Evolutionary conservation across 768 basidiomycete genomes (phyloP).

Genomic region (Sporobolomyces roseus): DNA sequence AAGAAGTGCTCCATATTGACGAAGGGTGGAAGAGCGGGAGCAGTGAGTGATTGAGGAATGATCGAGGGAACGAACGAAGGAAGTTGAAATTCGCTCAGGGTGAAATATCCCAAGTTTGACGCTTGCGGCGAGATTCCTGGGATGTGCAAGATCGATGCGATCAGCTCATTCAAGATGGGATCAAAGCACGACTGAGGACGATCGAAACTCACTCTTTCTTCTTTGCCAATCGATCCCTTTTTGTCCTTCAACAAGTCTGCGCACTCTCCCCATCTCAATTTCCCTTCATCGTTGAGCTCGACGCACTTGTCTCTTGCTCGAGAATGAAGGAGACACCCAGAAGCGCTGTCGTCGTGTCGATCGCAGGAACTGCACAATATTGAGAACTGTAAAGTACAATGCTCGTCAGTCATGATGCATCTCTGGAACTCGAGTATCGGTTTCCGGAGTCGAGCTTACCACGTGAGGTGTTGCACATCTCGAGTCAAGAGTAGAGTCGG

Average conservation of each 20-base stretch:
- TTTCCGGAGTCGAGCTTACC: background rate
- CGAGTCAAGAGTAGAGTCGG: background rate
- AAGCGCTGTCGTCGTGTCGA: constrained; percentile 17
- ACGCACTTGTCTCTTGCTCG: constrained; percentile 7
- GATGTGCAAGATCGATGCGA: too few species aligned
- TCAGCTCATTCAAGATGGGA: background rate
- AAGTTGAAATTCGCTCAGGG: background rate
- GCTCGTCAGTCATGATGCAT: background rate
- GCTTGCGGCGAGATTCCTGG: background rate
- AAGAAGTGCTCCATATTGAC: too few species aligned
- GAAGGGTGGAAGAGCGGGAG: too few species aligned
- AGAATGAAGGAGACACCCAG: constrained; percentile 11
- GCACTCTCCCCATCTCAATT: constrained; percentile 25
- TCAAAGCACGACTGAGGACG: background rate
- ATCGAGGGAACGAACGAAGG: background rate
- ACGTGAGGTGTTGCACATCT: constrained; percentile 1
- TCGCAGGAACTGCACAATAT: constrained; percentile 9
- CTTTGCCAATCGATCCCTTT: constrained; percentile 4
- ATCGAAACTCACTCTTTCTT: constrained; percentile 7
- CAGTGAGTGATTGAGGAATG: too few species aligned
- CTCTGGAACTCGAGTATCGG: background rate
- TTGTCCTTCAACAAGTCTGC: background rate
- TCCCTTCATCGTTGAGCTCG: constrained; percentile 3
- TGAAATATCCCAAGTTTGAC: constrained; percentile 25
- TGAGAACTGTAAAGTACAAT: constrained; percentile 20